Evolutionary conservation across 2,329 filamentous ascomycete genomes (phyloP).

Genomic region (Fusarium luffae): DNA sequence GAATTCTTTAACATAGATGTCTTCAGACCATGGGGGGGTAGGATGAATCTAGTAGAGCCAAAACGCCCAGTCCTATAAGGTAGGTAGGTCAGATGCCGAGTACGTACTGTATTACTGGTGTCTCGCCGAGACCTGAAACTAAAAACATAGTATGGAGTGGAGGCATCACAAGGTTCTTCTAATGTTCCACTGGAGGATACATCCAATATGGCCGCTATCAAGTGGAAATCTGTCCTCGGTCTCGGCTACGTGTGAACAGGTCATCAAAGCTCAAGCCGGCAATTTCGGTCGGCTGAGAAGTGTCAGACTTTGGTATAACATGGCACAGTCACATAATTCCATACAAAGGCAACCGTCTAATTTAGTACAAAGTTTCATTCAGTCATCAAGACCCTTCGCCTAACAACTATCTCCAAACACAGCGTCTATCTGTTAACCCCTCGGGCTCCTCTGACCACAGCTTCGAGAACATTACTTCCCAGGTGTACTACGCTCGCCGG

Average conservation of each 20-base stretch:
- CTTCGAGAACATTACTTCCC: constrained; percentile 38
- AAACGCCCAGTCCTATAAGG: neutral
- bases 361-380: constrained; percentile 45
- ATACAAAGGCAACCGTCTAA: neutral
- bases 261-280: neutral
- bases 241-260: neutral
- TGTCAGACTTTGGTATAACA: neutral
- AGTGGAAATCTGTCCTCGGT: constrained; percentile 24
- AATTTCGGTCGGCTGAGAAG: neutral
- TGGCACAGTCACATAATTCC: neutral
- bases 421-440: constrained; percentile 36
- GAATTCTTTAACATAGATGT: neutral
- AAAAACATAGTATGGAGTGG: neutral
- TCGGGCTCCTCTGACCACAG: constrained; percentile 29
- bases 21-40: neutral
- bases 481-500: constrained; percentile 16
- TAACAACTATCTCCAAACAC: constrained; percentile 34
- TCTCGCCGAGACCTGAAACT: constrained; percentile 14
- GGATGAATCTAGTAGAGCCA: neutral
- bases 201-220: constrained; percentile 4
- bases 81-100: neutral
- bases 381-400: constrained; percentile 42
- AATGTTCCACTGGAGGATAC: constrained; percentile 5
- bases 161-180: constrained; percentile 17
- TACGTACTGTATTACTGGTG: neutral